phyloP scores from a whole-genome alignment of 2,329 filamentous ascomycete genomes.

The Colletotrichum salicis region DNA sequence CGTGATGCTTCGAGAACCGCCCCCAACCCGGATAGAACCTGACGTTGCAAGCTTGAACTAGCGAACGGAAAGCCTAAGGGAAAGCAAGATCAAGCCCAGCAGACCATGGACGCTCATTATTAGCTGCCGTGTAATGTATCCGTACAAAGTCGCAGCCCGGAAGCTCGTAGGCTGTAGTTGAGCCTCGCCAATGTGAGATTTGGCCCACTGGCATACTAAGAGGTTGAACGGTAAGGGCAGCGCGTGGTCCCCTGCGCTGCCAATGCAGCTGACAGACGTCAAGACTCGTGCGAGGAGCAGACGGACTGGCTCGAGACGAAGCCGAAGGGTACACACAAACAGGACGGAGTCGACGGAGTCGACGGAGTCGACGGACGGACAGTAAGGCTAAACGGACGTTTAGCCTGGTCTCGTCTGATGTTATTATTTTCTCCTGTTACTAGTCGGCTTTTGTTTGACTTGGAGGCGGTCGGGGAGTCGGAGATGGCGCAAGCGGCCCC shows the following conservation, averaged over 20 bases:
- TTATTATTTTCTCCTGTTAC: neutral
- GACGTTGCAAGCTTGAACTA: neutral
- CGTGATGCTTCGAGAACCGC: slow-evolving; percentile 25
- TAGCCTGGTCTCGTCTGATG: slow-evolving; percentile 13
- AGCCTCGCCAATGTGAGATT: neutral
- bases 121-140: neutral
- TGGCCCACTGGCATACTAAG: neutral
- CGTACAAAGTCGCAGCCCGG: neutral
- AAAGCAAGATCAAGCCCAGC: neutral
- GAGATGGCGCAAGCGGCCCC: slow-evolving; percentile 27
- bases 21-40: neutral
- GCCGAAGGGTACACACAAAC: neutral
- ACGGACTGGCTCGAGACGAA: slow-evolving; percentile 3
- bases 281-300: slow-evolving; percentile 10
- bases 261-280: slow-evolving; percentile 20
- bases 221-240: neutral
- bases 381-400: slow-evolving; percentile 12
- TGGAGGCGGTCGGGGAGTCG: slow-evolving; percentile 13
- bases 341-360: slow-evolving; percentile 1
- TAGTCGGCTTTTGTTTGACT: slow-evolving; percentile 9
- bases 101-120: neutral
- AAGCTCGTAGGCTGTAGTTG: neutral
- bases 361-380: slow-evolving; percentile 4
- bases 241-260: neutral
- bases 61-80: neutral